phyloP scores from a whole-genome alignment of 2,329 filamentous ascomycete genomes.

The Aplosporella prunicola region DNA sequence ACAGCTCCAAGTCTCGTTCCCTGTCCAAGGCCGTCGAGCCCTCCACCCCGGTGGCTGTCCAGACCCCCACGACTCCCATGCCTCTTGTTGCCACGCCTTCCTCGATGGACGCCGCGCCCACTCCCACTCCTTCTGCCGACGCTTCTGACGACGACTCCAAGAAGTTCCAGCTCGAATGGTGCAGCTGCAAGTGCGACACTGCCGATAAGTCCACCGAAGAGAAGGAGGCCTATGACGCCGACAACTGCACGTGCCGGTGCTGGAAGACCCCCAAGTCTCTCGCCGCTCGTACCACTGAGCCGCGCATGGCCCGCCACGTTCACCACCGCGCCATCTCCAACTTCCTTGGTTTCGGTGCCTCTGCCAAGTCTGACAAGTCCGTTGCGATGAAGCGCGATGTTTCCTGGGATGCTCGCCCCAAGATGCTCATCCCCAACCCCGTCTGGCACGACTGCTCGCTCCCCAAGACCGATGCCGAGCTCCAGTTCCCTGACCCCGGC shows the following conservation, averaged over 20 bases:
- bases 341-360: no score
- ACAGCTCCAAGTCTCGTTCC: neutral
- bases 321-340: slow-evolving; percentile 1
- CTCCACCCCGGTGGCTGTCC: neutral
- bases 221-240: slow-evolving; percentile 7
- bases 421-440: slow-evolving; percentile 28
- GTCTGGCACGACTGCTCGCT: slow-evolving; percentile 24
- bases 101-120: neutral
- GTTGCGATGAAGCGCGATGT: slow-evolving; percentile 20
- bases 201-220: neutral
- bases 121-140: slow-evolving; percentile 10
- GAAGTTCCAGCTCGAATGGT: slow-evolving; percentile 9
- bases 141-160: slow-evolving; percentile 8
- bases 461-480: slow-evolving; percentile 28
- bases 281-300: slow-evolving; percentile 1
- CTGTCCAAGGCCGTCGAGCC: neutral
- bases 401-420: slow-evolving; percentile 30
- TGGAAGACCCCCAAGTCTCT: slow-evolving; percentile 6
- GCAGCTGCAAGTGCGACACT: slow-evolving; percentile 6
- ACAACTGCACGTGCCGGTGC: slow-evolving; percentile 6
- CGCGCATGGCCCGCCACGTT: slow-evolving; percentile 6
- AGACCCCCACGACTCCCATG: neutral
- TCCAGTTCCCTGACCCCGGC: slow-evolving; percentile 35
- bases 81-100: no score
- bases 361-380: neutral